phyloP scores from a whole-genome alignment of 2,329 filamentous ascomycete genomes.

The Aspergillus pseudoterreus region DNA sequence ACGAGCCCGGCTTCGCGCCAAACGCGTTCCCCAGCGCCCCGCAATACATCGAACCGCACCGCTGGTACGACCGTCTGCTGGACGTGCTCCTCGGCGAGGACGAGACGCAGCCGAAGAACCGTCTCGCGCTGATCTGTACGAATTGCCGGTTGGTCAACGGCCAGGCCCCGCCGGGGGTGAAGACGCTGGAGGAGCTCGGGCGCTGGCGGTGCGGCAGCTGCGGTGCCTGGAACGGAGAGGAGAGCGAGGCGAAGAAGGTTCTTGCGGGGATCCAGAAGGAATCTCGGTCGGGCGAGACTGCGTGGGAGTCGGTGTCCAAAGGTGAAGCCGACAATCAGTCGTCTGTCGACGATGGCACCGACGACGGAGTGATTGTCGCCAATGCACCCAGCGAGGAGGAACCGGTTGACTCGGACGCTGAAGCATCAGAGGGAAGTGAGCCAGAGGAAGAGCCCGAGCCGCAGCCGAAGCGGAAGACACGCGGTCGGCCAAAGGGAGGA shows the following conservation, averaged over 20 bases:
- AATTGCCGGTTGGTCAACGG: conserved; percentile 88
- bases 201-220: conserved; percentile 89
- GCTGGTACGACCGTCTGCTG: conserved; percentile 93
- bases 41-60: conserved; percentile 45
- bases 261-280: conserved; percentile 58
- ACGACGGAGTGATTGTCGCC: conserved; percentile 26
- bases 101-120: conserved; percentile 86
- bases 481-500: conserved; percentile 20
- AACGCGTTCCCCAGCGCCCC: conserved; percentile 42
- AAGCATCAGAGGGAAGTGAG: conserved; percentile 9
- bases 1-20: conserved; percentile 46
- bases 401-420: conserved; percentile 20
- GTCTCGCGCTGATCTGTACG: conserved; percentile 79
- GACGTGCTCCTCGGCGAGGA: conserved; percentile 93
- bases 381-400: conserved; percentile 23
- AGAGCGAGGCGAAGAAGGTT: conserved; percentile 71
- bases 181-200: conserved; percentile 72
- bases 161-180: conserved; percentile 85
- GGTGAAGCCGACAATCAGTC: conserved; percentile 17
- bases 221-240: conserved; percentile 73
- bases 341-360: conserved; percentile 19
- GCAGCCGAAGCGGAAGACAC: conserved; percentile 18
- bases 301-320: conserved; percentile 22
- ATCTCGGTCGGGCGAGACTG: conserved; percentile 12
- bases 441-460: conserved; percentile 14